Base-by-base conservation (phyloP, 805 yeast genomes). In the Martiniozyma abietophila region DNA sequence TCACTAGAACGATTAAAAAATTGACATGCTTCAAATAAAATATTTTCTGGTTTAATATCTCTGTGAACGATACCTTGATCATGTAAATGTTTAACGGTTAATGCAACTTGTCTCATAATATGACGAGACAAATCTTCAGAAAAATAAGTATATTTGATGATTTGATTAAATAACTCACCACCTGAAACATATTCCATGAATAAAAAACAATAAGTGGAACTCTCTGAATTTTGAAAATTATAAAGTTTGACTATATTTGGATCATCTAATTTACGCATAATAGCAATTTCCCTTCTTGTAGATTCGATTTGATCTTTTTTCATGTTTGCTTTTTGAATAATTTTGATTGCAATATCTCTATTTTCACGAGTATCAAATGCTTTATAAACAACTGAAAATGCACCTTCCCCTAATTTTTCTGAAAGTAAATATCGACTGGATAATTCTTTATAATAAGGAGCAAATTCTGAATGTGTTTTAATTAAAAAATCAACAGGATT, bases 351-450 rank as follows among this genome's bases (percentile, higher is more conserved):
- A 11, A 83, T 77, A 6, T 46, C 39, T 24, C 59, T 56, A 31
- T 67, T 54, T 5, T 64, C 51, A 8, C 45, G 44, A 3, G 58
- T 43, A 46, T 78, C 77, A 11, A 62, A 51, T 0, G 94, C 94
- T 50, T 71, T 76, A 61, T 76, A 83, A 4, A 89, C 97, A 9
- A 72, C 68, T 3, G 95, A 83, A 53, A 89, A 88, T 0, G 96
- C 96, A 7, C 97, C 97, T 50, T 80, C 88, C 1, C 92, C 89
- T 12, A 80, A 59, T 39, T 55, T 53, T 16, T 49, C 53, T 8
- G 44, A 29, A 9, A 59, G 21, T 5, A 39, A 27, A 41, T 57
- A 59, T 14, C 60, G 36, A 3, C 35, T 17, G 4, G 53, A 45
- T 11, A 58, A 36, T 23, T 58, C 62, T 1, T 33, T 14, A 39